Evolutionary conservation across 2,329 filamentous ascomycete species (phyloP).

Genomic region (Aureobasidium sp.): DNA sequence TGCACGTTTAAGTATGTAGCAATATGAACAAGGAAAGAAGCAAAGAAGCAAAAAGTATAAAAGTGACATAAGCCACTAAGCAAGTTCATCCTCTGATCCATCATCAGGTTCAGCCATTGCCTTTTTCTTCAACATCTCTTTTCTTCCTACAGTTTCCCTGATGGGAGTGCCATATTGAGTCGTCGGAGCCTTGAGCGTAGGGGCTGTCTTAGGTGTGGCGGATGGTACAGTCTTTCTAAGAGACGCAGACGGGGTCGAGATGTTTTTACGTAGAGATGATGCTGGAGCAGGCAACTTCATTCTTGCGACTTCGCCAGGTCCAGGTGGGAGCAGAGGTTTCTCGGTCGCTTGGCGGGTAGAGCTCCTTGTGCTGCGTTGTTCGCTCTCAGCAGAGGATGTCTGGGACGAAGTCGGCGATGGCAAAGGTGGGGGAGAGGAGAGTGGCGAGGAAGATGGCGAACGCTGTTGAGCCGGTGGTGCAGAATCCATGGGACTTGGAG

Average conservation of each 20-base stretch:
- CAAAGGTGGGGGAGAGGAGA: constrained; percentile 2
- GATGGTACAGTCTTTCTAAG: neutral
- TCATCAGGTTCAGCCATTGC: neutral
- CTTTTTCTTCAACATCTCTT: constrained; percentile 5
- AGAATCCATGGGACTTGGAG: neutral
- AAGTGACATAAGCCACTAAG: neutral
- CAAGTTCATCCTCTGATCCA: constrained; percentile 14
- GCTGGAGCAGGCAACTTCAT: neutral
- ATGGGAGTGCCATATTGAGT: neutral
- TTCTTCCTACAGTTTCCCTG: neutral
- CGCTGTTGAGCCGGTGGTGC: constrained; percentile 1
- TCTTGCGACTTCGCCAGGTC: neutral
- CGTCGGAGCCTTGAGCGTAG: neutral
- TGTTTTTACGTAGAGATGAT: neutral
- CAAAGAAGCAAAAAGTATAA: neutral
- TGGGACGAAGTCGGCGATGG: neutral
- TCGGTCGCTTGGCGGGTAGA: neutral
- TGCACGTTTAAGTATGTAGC: neutral
- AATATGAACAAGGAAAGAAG: neutral
- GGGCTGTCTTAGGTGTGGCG: neutral
- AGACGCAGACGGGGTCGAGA: neutral
- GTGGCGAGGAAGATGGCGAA: neutral
- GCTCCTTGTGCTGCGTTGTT: neutral
- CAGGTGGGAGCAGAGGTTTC: neutral
- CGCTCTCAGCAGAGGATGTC: neutral